Percentiles rank a stretch among this genome's conserved stretches.
Conservation (phyloP, 257 asterid genomes). For the Fraxinus cuspidata region DNA sequence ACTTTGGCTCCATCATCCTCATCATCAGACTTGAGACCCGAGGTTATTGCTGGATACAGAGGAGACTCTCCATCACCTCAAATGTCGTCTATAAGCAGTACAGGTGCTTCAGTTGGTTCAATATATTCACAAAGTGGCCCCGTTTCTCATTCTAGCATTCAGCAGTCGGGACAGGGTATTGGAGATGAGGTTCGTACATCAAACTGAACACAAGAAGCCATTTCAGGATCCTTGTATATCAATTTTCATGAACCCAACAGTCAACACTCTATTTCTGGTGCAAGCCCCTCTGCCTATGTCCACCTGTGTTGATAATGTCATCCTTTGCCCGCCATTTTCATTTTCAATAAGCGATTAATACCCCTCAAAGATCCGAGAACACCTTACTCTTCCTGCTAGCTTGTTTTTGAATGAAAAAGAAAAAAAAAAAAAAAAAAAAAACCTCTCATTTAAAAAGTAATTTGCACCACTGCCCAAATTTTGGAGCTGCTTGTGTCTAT, state of each 20-base stretch:
- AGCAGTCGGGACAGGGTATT: slow-evolving; percentile 44
- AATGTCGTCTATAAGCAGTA: slow-evolving; percentile 35
- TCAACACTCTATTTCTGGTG: slow-evolving; percentile 36
- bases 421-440: slow-evolving; percentile 9
- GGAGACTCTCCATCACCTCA: slow-evolving; percentile 33
- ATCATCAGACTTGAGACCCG: slow-evolving; percentile 44
- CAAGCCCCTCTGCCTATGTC: slow-evolving; percentile 32
- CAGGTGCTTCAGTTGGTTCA: slow-evolving; percentile 29
- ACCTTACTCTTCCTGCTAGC: background rate
- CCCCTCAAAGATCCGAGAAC: background rate
- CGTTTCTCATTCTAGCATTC: slow-evolving; percentile 30
- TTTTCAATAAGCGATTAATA: slow-evolving; percentile 45
- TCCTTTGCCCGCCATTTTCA: slow-evolving; percentile 42
- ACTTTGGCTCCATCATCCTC: slow-evolving; percentile 68
- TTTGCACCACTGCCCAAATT: slow-evolving; percentile 37
- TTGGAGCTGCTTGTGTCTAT: slow-evolving; percentile 55
- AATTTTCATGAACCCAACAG: slow-evolving; percentile 17
- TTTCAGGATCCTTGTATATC: background rate
- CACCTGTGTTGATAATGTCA: slow-evolving; percentile 51
- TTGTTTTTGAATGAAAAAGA: slow-evolving; percentile 25
- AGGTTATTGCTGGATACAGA: slow-evolving; percentile 31
- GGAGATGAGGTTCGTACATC: slow-evolving; percentile 57
- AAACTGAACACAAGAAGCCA: slow-evolving; percentile 15
- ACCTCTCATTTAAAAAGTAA: slow-evolving; percentile 23
- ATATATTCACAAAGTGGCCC: slow-evolving; percentile 27